Base-by-base conservation (phyloP, 2,329 filamentous ascomycete genomes). In the Coleophoma crateriformis region DNA sequence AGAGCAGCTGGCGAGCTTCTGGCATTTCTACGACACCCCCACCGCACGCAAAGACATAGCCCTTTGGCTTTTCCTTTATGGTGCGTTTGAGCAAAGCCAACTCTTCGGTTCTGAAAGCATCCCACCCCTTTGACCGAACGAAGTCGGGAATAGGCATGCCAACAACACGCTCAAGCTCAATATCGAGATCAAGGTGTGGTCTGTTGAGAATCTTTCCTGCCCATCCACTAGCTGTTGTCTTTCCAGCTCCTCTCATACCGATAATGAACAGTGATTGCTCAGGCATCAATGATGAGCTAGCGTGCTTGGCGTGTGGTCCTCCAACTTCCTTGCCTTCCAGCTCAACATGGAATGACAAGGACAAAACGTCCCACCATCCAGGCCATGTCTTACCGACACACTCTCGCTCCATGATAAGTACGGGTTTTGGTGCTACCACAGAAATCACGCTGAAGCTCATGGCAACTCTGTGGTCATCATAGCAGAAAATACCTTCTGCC, bases 301-400 rank as follows among this genome's bases (percentile, higher is more conserved):
- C 57, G 12, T 63, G 58, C 32, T 67, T 69, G 11, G 67, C 62
- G 20, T 68, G 67, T 42, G 70, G 57, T 48, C 59, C 62, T 37
- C 65, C 64, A 32, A 61, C 51, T 39, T 64, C 90, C 34, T 85
- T 80, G 12, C 94, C 94, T 52, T 85, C 79, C n/a, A 97, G 73
- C 27, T 77, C 70, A 27, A 88, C 87, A 33, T 83, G 77, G 73
- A 96, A 99, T 13, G 82, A 79, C 58, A 87, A 82, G 19, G 85
- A 84, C 49, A 97, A 71, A 15, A 85, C 82, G 67, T 99, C 94
- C 94, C 94, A 99, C 90, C 94, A 99, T 10, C 92, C 94, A 0
- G 94, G 94, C 94, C 94, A 99, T 2, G 94, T 99, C 76, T 99
- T 99, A 38, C 88, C 91, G 3, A 90, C 88, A 65, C 94, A 99